Evolutionary conservation across 169 alveolate genomes (phyloP).

Genomic region (Cystoisospora suis): DNA sequence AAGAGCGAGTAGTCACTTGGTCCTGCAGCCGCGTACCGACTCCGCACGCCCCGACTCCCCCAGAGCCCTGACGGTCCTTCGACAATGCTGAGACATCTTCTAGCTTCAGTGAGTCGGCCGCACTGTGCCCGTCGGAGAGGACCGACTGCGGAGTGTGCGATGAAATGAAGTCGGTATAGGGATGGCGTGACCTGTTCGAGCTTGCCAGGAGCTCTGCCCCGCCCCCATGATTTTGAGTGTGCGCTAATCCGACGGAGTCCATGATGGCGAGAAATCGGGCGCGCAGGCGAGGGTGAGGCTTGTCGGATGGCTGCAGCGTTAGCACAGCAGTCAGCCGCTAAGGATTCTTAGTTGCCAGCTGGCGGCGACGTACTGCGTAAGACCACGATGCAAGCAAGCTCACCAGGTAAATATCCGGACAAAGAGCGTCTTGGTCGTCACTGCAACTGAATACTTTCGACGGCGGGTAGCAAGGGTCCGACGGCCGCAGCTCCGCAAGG

Average conservation of each 20-base stretch:
- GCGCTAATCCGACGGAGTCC: conserved; percentile 35
- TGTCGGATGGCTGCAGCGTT: conserved; percentile 59
- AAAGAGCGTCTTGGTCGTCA: conserved; percentile 44
- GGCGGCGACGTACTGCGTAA: not conserved
- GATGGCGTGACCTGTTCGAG: conserved; percentile 21
- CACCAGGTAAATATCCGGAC: conserved; percentile 56
- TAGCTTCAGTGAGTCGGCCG: too few species aligned
- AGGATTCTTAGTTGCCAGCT: not conserved
- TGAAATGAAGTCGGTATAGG: conserved; percentile 55
- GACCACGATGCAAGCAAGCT: not conserved
- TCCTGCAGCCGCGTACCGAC: too few species aligned
- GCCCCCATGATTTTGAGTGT: not conserved
- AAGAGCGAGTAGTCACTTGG: too few species aligned
- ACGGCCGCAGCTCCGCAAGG: conserved; percentile 21
- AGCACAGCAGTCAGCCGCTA: too few species aligned
- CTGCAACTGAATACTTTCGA: not conserved
- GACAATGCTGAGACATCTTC: too few species aligned
- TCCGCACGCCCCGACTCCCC: too few species aligned
- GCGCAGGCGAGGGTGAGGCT: conserved; percentile 53
- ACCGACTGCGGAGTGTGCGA: conserved; percentile 56
- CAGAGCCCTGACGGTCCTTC: too few species aligned
- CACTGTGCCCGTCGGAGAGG: conserved; percentile 19
- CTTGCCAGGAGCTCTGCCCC: not conserved
- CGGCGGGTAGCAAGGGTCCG: not conserved
- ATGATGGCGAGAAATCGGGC: conserved; percentile 49